Evolutionary conservation across 2,329 filamentous ascomycete species (phyloP), one percentile per base, ranked within the genome.

Genomic region (Pseudogymnoascus sp.): DNA sequence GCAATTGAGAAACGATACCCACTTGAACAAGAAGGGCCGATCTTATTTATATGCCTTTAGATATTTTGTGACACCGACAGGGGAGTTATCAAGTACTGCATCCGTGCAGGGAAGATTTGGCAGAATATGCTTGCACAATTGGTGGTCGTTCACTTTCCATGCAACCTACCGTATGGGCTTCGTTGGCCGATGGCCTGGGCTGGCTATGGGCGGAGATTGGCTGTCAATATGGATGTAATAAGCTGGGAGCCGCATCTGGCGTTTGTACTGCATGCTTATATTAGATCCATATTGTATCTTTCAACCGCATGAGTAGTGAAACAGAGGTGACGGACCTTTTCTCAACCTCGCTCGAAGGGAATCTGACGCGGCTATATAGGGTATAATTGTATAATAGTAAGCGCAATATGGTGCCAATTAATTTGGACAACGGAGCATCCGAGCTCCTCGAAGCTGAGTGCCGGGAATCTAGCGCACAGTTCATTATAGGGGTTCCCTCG

Each of bases 121-220:
- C 50, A 56, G 50, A 56, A 56, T 56, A 56, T 56, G 50, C 26
- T 56, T 56, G 50, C n/a, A 56, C 26, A 33, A 33, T 56, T 33
- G 10, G 10, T n/a, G 50, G 26, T 7, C 8, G 11, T 31, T 16
- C 8, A 19, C 14, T 31, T 53, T 53, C 46, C 46, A 11, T 53
- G 26, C 24, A 53, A 12, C 50, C 8, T 56, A 56, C n/a, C n/a
- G 8, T 19, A 33, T 33, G n/a, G 5, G n/a, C 6, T 33, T 33
- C 26, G 28, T 56, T 56, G 50, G 16, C 26, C 26, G 46, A 31
- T 19, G 26, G 46, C 26, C 26, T 56, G 28, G 28, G 28, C 26
- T 33, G 10, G 50, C n/a, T 33, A 7, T 12, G 11, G 16, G 28
- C 26, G 5, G 26, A 56, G 28, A 56, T 56, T 56, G 50, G 50